Conservation (phyloP, 768 basidiomycete species). For the Tylopilus balloui region DNA sequence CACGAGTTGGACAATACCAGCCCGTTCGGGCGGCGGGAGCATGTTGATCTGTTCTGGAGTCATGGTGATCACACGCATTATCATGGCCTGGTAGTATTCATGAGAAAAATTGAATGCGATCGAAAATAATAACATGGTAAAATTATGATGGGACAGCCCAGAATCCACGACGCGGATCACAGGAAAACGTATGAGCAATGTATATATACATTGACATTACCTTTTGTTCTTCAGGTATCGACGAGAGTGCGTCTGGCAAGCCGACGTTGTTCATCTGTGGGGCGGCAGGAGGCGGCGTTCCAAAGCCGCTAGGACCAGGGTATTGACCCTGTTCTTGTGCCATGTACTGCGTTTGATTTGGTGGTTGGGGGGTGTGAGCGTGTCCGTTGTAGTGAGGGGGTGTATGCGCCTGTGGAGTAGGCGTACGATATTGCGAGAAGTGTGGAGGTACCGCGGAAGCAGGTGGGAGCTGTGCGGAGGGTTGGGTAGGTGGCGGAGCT, state of each 20-base stretch:
- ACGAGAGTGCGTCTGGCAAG: constrained; percentile 51
- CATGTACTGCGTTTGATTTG: constrained; percentile 18
- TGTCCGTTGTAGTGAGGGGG: constrained; percentile 30
- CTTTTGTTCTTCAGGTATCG: constrained; percentile 67
- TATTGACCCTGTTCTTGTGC: constrained; percentile 21
- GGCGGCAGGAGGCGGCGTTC: constrained; percentile 19
- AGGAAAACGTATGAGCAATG: constrained; percentile 2
- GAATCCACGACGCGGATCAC: constrained; percentile 1
- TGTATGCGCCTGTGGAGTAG: constrained; percentile 32
- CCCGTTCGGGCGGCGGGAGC: constrained; percentile 68
- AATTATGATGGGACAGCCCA: neutral
- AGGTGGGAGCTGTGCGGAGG: constrained; percentile 24
- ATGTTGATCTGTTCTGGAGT: constrained; percentile 78
- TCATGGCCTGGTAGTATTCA: constrained; percentile 49
- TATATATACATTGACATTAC: constrained; percentile 32
- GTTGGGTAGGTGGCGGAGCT: constrained; percentile 17
- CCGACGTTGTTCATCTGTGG: constrained; percentile 19
- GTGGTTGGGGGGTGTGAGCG: constrained; percentile 25
- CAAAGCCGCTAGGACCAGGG: constrained; percentile 14
- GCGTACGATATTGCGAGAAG: constrained; percentile 31
- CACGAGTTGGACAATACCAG: constrained; percentile 80
- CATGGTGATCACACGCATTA: constrained; percentile 77
- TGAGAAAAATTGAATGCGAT: constrained; percentile 13
- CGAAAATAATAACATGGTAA: neutral
- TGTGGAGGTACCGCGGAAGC: constrained; percentile 48